Evolutionary conservation across 2,329 filamentous ascomycete genomes (phyloP).

Genomic region (Neofusicoccum sp.): DNA sequence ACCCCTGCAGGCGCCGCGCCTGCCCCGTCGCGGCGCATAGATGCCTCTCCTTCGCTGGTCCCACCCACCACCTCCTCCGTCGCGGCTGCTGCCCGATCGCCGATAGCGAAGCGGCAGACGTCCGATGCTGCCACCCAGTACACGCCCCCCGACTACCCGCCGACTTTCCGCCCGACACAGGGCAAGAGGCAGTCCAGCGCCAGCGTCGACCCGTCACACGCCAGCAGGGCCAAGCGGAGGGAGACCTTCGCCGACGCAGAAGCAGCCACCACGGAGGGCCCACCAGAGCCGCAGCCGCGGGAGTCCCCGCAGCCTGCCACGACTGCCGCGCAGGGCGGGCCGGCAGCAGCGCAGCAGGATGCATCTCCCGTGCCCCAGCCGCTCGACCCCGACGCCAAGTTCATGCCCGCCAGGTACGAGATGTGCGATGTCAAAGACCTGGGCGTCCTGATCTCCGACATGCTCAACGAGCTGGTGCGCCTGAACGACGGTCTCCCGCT

Average conservation of each 20-base stretch:
- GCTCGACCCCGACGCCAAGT: constrained; percentile 45
- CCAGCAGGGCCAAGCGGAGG: constrained; percentile 29
- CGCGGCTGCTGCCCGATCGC: constrained; percentile 21
- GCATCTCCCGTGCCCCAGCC: constrained; percentile 18
- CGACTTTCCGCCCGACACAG: constrained; percentile 31
- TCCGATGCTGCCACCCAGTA: constrained; percentile 56
- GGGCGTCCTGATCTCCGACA: constrained; percentile 86
- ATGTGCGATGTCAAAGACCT: constrained; percentile 79
- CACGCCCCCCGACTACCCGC: constrained; percentile 49
- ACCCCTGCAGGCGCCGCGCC: constrained; percentile 26
- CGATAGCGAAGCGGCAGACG: constrained; percentile 34
- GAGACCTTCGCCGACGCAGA: constrained; percentile 28
- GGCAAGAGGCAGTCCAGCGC: constrained; percentile 14
- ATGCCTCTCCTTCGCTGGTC: constrained; percentile 26
- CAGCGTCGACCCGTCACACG: constrained; percentile 10
- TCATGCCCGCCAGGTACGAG: constrained; percentile 75
- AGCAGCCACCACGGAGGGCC: constrained; percentile 20
- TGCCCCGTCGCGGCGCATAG: constrained; percentile 29
- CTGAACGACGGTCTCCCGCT: constrained; percentile 88
- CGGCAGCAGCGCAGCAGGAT: not conserved
- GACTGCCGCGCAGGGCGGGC: not conserved
- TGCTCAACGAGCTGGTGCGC: constrained; percentile 91
- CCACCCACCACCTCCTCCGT: constrained; percentile 23
- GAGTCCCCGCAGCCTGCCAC: constrained; percentile 27
- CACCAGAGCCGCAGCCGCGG: constrained; percentile 32